phyloP scores from a whole-genome alignment of 2,329 filamentous ascomycete genomes.

The Bipolaris gigantea region DNA sequence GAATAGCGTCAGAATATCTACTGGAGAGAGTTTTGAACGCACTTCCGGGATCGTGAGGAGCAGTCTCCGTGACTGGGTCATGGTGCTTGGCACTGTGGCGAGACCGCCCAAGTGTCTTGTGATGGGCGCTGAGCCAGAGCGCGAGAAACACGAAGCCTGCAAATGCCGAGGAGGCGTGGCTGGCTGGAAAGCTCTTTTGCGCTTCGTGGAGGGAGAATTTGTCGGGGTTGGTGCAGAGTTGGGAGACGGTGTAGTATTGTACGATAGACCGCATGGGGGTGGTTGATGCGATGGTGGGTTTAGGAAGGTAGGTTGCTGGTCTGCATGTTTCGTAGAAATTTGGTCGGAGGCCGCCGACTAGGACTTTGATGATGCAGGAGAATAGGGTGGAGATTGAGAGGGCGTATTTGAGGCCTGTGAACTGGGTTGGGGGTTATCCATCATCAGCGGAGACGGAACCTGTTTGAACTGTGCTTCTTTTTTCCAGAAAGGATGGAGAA shows the following conservation, averaged over 20 bases:
- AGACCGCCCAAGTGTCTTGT: constrained; percentile 23
- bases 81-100: background rate
- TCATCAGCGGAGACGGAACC: background rate
- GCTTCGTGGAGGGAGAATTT: constrained; percentile 22
- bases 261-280: background rate
- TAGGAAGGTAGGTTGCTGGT: constrained; percentile 8
- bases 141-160: constrained; percentile 38
- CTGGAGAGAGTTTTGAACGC: background rate
- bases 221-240: constrained; percentile 22
- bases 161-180: constrained; percentile 37
- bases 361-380: constrained; percentile 36
- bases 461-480: background rate
- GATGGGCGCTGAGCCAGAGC: constrained; percentile 34
- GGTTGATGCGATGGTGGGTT: background rate
- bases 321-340: constrained; percentile 37
- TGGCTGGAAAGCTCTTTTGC: constrained; percentile 37
- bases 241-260: constrained; percentile 15
- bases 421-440: constrained; percentile 8
- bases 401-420: constrained; percentile 37
- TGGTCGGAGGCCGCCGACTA: constrained; percentile 41
- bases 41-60: too few species aligned
- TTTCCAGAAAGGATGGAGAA: background rate
- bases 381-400: constrained; percentile 33
- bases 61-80: too few species aligned
- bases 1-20: background rate